Base-by-base conservation (phyloP, 139 green algal genomes). In the Tetraselmis striata region DNA sequence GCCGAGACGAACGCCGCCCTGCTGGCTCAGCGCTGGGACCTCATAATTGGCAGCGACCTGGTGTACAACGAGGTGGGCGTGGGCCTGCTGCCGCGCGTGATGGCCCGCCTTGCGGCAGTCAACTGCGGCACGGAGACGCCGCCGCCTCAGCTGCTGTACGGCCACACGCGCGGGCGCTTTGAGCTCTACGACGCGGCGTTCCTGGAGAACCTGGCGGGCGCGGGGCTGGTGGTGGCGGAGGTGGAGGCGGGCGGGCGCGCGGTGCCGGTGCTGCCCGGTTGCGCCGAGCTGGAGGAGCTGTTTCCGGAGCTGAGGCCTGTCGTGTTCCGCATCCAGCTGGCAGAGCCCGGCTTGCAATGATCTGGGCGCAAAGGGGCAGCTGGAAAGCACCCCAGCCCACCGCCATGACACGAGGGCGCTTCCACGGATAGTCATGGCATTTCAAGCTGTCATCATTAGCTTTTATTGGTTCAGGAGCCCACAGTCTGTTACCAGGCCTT, bases 81-180 rank as follows among this genome's bases (percentile, higher is more conserved):
- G 1, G 22, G 28, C 30, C 26, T 67, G 30, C 31, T 80, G 31
- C 77, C 77, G 22, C 77, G 30, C 5, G 77, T 67, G 2, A 80
- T 80, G 31, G 74, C 45, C 24, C 80, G 80, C 23, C 30, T 84
- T 29, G 77, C 81, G 0, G 45, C 45, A 18, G 18, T 5, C 45
- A 18, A 18, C 45, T 5, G 11, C 11, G 29, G 28, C 23, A 0
- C 22, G 26, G 24, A 23, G 5, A 83, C 84, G 0, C n/a, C n/a
- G n/a, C n/a, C n/a, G n/a, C n/a, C n/a, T n/a, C 1, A 2, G n/a
- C 30, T 83, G 2, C 45, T 83, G 1, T 86, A 88, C 77, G 87
- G 80, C 77, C 85, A 88, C 59, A 88, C 85, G 59, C 83, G 83
- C 59, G 76, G 86, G 31, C 85, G 85, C 59, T 81, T 77, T 23